Conservation (phyloP, 2,329 filamentous ascomycete genomes). For the Fusarium irregulare region DNA sequence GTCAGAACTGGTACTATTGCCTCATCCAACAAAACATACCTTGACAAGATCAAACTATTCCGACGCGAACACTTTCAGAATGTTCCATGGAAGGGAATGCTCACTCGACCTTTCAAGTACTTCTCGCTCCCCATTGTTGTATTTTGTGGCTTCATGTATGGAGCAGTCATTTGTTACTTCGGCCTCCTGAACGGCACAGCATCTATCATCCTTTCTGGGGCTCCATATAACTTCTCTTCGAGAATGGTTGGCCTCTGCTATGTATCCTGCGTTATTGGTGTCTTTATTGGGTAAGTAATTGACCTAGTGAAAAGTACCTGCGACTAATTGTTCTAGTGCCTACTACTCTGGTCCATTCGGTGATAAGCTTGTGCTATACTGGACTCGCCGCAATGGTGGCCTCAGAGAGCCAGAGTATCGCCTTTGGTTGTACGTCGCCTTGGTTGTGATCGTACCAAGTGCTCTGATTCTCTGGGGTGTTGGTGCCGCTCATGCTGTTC, state of each 20-base stretch:
- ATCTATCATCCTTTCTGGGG: neutral
- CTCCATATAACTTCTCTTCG: neutral
- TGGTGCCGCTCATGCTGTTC: neutral
- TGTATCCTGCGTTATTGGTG: neutral
- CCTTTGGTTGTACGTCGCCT: neutral
- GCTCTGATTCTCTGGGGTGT: neutral
- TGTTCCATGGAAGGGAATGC: neutral
- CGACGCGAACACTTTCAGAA: neutral
- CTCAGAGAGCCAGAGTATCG: neutral
- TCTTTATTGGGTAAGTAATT: neutral
- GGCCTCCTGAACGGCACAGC: neutral
- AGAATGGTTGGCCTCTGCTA: neutral
- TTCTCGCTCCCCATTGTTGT: neutral
- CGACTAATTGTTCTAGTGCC: neutral
- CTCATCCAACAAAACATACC: neutral
- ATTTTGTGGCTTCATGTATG: slow-evolving; percentile 3
- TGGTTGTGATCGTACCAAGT: neutral
- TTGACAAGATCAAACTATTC: neutral
- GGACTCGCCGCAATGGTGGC: neutral
- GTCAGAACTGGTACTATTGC: neutral
- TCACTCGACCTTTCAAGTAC: neutral
- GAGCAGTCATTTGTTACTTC: neutral
- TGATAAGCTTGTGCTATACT: neutral
- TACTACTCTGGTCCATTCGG: neutral
- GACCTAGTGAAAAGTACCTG: neutral